Conservation (phyloP, 495 filamentous ascomycete species). For the Sabuloglossum arenarium region DNA sequence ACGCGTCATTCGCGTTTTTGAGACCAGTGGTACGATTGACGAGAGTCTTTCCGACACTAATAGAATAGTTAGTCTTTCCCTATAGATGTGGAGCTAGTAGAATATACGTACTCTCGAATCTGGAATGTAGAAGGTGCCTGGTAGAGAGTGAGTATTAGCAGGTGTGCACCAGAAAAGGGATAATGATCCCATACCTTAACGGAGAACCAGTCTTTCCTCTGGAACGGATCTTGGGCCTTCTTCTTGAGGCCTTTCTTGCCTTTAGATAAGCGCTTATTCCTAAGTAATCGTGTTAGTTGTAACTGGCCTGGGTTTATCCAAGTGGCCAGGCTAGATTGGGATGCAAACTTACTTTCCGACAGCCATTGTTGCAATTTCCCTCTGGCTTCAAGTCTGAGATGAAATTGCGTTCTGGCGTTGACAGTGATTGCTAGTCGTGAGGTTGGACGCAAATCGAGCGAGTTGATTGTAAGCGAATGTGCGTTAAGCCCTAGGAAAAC, state of each 20-base stretch:
- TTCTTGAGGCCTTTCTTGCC: conserved; percentile 99
- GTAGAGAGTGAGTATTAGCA: conserved; percentile 10
- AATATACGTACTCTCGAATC: conserved; percentile 68
- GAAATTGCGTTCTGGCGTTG: neutral
- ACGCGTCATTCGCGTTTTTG: conserved; percentile 97
- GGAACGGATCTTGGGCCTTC: conserved; percentile 91
- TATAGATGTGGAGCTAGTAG: neutral
- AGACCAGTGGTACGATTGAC: conserved; percentile 98
- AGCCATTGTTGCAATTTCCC: conserved; percentile 44
- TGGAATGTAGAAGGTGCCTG: conserved; percentile 91
- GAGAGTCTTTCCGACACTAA: conserved; percentile 92
- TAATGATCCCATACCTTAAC: conserved; percentile 49
- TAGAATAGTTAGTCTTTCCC: conserved; percentile 9
- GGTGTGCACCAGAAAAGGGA: neutral
- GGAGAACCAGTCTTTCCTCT: conserved; percentile 96
- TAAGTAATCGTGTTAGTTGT: conserved; percentile 16
- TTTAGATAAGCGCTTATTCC: conserved; percentile 99
- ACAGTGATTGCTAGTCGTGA: neutral
- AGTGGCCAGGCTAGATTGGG: neutral
- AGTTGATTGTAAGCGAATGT: neutral
- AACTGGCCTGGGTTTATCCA: neutral
- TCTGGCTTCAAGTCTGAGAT: neutral
- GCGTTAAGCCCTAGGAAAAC: neutral
- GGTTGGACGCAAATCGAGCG: neutral
- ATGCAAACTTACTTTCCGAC: conserved; percentile 61